A percentile compares a stretch with the other conserved stretches of the same genome.
Conservation (phyloP, 495 filamentous ascomycete species). For the Saxophila tyrrhenica region DNA sequence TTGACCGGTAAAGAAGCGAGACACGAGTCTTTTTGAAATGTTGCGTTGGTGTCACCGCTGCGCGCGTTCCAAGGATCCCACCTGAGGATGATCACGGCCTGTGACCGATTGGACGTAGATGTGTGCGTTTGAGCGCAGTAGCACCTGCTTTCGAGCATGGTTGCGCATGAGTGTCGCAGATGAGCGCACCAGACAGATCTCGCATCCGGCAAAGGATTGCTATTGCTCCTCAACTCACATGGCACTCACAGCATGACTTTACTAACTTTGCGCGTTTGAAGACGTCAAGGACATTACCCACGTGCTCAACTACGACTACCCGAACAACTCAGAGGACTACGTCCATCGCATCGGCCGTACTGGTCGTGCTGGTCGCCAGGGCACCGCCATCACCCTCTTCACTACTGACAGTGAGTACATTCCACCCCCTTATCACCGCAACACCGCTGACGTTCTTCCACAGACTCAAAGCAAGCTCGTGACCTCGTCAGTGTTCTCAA, state of each 20-base stretch:
- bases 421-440: not conserved
- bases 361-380: conserved; percentile 37
- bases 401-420: conserved; percentile 86
- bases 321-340: conserved; percentile 77
- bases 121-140: conserved; percentile 16
- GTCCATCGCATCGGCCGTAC: conserved; percentile 39
- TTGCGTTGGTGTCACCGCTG: conserved; percentile 40
- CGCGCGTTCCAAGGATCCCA: conserved; percentile 50
- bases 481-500: conserved; percentile 84
- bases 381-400: conserved; percentile 39
- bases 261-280: conserved; percentile 75
- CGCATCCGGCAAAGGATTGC: conserved; percentile 43
- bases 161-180: conserved; percentile 16
- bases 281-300: conserved; percentile 99
- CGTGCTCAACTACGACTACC: conserved; percentile 99
- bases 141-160: conserved; percentile 34
- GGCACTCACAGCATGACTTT: conserved; percentile 23
- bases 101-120: conserved; percentile 21
- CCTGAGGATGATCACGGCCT: conserved; percentile 49
- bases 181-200: conserved; percentile 54
- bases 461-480: conserved; percentile 93
- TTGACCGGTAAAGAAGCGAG: conserved; percentile 60
- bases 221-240: conserved; percentile 32
- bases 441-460: conserved; percentile 6
- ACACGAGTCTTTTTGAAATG: conserved; percentile 45